Percentiles rank a stretch among this genome's conserved stretches.
Conservation (phyloP, 2,329 filamentous ascomycete genomes). For the Trichoderma harzianum region DNA sequence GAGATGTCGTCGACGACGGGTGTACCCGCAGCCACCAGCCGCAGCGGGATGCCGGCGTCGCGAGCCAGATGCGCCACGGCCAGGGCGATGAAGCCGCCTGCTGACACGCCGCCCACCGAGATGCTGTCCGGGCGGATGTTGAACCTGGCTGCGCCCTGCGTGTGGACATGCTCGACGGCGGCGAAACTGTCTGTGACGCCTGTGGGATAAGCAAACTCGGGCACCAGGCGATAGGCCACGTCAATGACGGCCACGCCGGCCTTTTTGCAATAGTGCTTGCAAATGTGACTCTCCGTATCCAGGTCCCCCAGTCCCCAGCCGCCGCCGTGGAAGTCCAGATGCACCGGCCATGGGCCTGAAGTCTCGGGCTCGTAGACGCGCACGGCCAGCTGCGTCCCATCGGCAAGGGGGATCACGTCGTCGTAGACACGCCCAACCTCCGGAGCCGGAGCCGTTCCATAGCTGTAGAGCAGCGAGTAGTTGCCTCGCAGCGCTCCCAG, state of each 20-base stretch:
- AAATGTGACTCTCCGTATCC: conserved; percentile 48
- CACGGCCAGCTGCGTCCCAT: conserved; percentile 32
- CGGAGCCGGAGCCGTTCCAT: conserved; percentile 41
- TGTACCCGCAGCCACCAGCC: conserved; percentile 38
- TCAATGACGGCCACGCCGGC: conserved; percentile 46
- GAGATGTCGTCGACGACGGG: conserved; percentile 40
- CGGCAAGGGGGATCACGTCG: conserved; percentile 31
- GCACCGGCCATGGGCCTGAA: conserved; percentile 43
- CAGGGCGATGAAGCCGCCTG: conserved; percentile 41
- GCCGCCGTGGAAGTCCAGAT: conserved; percentile 49
- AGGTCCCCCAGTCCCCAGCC: conserved; percentile 50
- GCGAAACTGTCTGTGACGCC: conserved; percentile 48
- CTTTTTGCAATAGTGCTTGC: conserved; percentile 43
- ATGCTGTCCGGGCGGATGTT: conserved; percentile 37
- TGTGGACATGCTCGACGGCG: conserved; percentile 39
- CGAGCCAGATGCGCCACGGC: conserved; percentile 40
- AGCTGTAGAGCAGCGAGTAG: conserved; percentile 44
- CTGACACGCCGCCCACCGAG: conserved; percentile 45
- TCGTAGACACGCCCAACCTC: conserved; percentile 41
- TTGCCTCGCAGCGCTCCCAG: conserved; percentile 36
- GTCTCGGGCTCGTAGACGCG: conserved; percentile 44
- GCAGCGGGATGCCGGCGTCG: conserved; percentile 36
- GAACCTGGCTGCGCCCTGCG: conserved; percentile 34
- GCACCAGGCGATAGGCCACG: conserved; percentile 51
- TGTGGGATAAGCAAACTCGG: conserved; percentile 48